phyloP scores from a whole-genome alignment of 2,329 filamentous ascomycete species.

The Neofusicoccum ribis region DNA sequence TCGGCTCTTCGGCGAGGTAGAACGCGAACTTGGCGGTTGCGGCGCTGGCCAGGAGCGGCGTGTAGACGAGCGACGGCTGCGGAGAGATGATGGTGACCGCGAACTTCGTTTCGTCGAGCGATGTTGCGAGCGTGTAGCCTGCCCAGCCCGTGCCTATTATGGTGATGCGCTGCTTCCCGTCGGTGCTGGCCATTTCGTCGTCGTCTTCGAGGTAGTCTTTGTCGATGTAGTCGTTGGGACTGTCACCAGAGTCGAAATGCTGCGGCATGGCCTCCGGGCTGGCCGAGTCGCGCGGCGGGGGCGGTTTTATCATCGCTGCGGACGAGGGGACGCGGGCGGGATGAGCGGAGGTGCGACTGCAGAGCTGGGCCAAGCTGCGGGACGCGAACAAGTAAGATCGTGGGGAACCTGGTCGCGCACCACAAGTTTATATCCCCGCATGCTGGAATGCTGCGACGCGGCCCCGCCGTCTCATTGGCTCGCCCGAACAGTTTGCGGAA shows the following conservation, averaged over 20 bases:
- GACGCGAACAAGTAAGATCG: neutral
- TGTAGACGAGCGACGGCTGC: slow-evolving; percentile 45
- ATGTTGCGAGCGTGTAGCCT: slow-evolving; percentile 41
- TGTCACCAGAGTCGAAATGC: neutral
- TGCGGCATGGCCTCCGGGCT: neutral
- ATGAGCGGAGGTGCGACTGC: neutral
- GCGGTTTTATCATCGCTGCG: neutral
- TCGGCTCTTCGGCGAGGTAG: slow-evolving; percentile 47
- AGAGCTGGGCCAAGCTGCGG: neutral
- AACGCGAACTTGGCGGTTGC: slow-evolving; percentile 49
- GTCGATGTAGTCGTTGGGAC: slow-evolving; percentile 6
- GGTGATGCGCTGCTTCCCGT: slow-evolving; percentile 23
- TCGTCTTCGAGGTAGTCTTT: slow-evolving; percentile 7
- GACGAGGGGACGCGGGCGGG: neutral
- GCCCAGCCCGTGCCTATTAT: slow-evolving; percentile 46
- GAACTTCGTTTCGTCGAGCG: slow-evolving; percentile 39
- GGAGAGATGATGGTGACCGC: slow-evolving; percentile 46
- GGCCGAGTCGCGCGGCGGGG: neutral
- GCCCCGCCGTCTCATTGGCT: neutral
- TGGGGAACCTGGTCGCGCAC: slow-evolving; percentile 13
- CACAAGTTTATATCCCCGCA: neutral
- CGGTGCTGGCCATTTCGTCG: neutral
- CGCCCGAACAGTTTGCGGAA: neutral
- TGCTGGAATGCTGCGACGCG: neutral
- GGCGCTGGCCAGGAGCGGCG: slow-evolving; percentile 43